Evolutionary conservation across 495 filamentous ascomycete species (phyloP).

Genomic region (Trichoderma virens): DNA sequence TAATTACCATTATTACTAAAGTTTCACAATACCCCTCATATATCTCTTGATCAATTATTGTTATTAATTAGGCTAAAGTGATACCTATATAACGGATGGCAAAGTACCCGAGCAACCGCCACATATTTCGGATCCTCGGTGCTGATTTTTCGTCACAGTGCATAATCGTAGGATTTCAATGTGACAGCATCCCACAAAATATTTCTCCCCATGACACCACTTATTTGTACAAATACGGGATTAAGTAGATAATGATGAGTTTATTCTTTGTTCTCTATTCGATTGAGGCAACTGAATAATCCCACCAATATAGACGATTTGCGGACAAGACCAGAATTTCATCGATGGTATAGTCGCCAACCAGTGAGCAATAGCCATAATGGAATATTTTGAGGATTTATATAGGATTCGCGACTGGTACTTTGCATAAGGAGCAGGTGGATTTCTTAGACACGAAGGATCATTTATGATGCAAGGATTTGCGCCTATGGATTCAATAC

Average conservation of each 20-base stretch:
- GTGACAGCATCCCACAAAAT: not conserved
- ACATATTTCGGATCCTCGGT: not conserved
- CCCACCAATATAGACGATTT: too few relatives aligned
- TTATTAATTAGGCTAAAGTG: not conserved
- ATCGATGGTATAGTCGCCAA: not conserved
- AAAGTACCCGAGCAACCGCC: not conserved
- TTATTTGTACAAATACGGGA: not conserved
- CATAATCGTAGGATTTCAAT: not conserved
- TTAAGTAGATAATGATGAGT: not conserved
- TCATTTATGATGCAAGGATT: not conserved
- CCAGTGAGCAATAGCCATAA: not conserved
- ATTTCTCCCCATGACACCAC: not conserved
- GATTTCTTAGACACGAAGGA: not conserved
- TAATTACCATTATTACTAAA: too few relatives aligned
- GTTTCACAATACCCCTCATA: too few relatives aligned
- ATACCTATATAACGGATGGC: not conserved
- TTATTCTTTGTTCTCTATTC: too few relatives aligned
- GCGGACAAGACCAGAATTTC: not conserved
- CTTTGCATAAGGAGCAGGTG: not conserved
- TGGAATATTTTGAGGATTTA: not conserved
- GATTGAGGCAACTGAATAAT: too few relatives aligned
- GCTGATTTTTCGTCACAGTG: not conserved
- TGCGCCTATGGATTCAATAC: not conserved
- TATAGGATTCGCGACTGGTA: not conserved
- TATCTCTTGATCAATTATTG: not conserved